phyloP scores from a whole-genome alignment of 768 basidiomycete genomes.

The Boletus coccyginus region DNA sequence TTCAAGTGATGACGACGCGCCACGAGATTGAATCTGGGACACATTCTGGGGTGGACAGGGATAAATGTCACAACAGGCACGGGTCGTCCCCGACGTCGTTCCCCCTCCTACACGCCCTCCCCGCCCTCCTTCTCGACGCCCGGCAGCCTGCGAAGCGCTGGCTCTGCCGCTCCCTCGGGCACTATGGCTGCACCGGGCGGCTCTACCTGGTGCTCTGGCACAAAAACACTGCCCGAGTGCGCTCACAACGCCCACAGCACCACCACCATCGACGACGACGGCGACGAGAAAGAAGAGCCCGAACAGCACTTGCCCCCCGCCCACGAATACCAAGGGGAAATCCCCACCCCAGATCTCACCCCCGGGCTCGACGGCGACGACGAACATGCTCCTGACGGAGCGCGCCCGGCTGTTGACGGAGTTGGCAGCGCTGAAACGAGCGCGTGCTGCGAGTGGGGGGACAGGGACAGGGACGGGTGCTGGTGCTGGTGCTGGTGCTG shows the following conservation, averaged over 20 bases:
- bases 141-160: neutral
- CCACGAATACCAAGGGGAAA: neutral
- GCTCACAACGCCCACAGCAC: no score
- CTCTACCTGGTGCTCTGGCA: neutral
- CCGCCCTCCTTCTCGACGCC: conserved; percentile 12
- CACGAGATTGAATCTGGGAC: neutral
- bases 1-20: neutral
- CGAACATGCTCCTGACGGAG: conserved; percentile 53
- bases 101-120: conserved; percentile 19
- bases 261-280: neutral
- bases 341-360: neutral
- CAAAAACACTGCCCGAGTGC: neutral
- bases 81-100: neutral
- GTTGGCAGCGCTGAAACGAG: conserved; percentile 44
- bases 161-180: neutral
- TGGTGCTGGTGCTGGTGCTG: no score
- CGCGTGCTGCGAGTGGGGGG: conserved; percentile 10
- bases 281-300: neutral
- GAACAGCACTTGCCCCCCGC: neutral
- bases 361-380: conserved; percentile 37
- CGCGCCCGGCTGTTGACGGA: conserved; percentile 55
- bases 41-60: neutral
- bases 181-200: no score
- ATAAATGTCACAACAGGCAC: neutral
- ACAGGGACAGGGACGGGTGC: neutral